A percentile compares a stretch with the other conserved stretches of the same genome.
These are phyloP conservation scores for Rhizoclosmatium sp. DNA, from an alignment of 192 early-diverging fungal species.

Conservation along the genomic window DNA sequence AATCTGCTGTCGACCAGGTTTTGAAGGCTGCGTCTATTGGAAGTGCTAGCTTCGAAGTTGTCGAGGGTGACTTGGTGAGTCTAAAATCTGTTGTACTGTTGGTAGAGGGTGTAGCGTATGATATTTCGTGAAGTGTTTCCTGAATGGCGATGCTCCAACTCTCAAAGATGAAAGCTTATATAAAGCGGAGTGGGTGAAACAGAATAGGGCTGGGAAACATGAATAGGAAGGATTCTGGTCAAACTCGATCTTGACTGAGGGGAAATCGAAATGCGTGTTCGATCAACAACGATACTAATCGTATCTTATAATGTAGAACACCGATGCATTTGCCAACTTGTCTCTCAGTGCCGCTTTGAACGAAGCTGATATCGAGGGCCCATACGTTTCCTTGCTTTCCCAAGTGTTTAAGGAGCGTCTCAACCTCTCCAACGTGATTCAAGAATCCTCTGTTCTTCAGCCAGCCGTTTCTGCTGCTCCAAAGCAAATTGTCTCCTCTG, in stretches of 20 bases:
- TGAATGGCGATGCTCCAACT: too few relatives aligned
- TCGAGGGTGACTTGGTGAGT: constrained; percentile 49
- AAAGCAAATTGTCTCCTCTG: neutral
- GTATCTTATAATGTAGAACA: neutral
- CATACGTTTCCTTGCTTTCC: constrained; percentile 82
- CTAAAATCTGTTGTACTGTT: constrained; percentile 14
- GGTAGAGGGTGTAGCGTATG: neutral
- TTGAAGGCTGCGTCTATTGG: constrained; percentile 42
- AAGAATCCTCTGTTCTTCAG: constrained; percentile 68
- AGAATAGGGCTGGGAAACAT: too few relatives aligned
- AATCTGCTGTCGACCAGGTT: constrained; percentile 24
- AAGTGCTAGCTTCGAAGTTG: constrained; percentile 2
- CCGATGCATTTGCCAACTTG: constrained; percentile 2
- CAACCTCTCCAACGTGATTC: constrained; percentile 80
- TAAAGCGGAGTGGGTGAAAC: too few relatives aligned
- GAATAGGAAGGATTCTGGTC: too few relatives aligned
- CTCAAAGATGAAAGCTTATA: too few relatives aligned
- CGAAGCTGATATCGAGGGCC: constrained; percentile 66
- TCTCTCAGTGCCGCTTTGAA: constrained; percentile 31
- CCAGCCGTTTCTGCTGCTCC: neutral
- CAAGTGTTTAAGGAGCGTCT: constrained; percentile 82
- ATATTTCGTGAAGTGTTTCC: too few relatives aligned
- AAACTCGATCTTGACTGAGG: neutral
- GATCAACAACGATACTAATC: neutral
- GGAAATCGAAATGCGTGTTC: neutral